phyloP scores from a whole-genome alignment of 345 rosid genomes.

The Dimocarpus longan region DNA sequence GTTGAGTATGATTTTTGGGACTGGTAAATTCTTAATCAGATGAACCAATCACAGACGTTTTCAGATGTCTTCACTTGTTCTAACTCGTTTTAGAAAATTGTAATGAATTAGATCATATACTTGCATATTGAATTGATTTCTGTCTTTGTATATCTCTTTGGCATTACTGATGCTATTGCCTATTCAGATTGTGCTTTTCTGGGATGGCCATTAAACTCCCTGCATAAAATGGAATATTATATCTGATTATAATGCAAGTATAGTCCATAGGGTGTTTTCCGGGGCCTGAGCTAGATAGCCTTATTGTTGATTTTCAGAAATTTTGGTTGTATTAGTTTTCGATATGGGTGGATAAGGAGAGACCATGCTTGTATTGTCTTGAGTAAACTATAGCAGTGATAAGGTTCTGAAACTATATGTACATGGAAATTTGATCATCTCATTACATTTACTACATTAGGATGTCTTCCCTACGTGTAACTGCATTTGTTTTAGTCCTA shows the following conservation, averaged over 20 bases:
- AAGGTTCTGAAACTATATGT: neutral
- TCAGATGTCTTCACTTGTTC: neutral
- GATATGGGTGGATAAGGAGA: neutral
- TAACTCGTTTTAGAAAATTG: neutral
- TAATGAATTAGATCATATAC: neutral
- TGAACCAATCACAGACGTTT: neutral
- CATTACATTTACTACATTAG: neutral
- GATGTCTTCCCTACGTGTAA: neutral
- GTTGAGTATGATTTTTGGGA: neutral
- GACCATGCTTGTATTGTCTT: neutral
- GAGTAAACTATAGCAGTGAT: neutral
- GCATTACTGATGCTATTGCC: neutral
- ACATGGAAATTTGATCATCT: neutral
- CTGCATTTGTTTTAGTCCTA: neutral
- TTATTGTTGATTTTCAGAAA: constrained; percentile 4
- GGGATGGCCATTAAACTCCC: neutral
- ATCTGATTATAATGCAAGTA: neutral
- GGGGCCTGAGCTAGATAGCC: neutral
- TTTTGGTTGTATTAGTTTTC: neutral
- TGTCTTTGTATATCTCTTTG: neutral
- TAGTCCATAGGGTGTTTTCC: neutral
- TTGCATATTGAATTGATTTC: neutral
- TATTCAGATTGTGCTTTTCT: neutral
- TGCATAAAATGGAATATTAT: neutral
- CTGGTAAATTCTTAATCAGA: neutral